These are phyloP conservation scores for Aureobasidium sp. DNA, from an alignment of 2,329 filamentous ascomycete genomes.

Conservation along the genomic window DNA sequence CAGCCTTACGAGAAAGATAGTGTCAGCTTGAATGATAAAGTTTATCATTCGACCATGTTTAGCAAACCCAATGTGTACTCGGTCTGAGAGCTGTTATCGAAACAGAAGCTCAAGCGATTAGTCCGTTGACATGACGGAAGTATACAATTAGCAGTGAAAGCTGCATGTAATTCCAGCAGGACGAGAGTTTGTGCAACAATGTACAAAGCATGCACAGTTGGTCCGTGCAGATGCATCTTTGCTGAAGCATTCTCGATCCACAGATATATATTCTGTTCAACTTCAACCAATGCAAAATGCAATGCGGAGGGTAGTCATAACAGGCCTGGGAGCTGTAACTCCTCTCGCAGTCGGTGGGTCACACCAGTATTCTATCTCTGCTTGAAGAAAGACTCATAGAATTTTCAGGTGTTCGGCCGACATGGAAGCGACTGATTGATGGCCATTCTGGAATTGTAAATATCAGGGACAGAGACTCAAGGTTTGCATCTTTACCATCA, in stretches of 20 bases:
- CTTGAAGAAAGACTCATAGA: background rate
- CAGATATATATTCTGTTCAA: background rate
- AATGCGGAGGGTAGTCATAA: slow-evolving; percentile 46
- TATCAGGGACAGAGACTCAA: slow-evolving; percentile 53
- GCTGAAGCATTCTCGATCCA: background rate
- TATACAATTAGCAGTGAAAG: background rate
- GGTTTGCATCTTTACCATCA: slow-evolving; percentile 70
- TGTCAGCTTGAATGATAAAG: background rate
- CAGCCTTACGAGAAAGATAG: background rate
- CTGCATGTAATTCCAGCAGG: background rate
- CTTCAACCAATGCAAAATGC: slow-evolving; percentile 26
- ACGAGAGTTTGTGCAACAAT: background rate
- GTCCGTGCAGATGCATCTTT: background rate
- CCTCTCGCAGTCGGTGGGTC: slow-evolving; percentile 28
- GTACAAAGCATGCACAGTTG: background rate
- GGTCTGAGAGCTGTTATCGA: too few relatives aligned
- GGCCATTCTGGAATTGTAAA: slow-evolving; percentile 75
- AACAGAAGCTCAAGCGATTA: too few relatives aligned
- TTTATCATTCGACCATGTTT: background rate
- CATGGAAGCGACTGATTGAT: slow-evolving; percentile 75
- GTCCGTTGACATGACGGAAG: too few relatives aligned
- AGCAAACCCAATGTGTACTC: background rate
- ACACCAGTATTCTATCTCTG: background rate
- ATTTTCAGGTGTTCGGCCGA: slow-evolving; percentile 55
- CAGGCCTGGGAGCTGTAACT: slow-evolving; percentile 43